These are phyloP conservation scores for Globisporangium rhizosaccharum DNA, from an alignment of 352 stramenopile species.

Conservation along the genomic window DNA sequence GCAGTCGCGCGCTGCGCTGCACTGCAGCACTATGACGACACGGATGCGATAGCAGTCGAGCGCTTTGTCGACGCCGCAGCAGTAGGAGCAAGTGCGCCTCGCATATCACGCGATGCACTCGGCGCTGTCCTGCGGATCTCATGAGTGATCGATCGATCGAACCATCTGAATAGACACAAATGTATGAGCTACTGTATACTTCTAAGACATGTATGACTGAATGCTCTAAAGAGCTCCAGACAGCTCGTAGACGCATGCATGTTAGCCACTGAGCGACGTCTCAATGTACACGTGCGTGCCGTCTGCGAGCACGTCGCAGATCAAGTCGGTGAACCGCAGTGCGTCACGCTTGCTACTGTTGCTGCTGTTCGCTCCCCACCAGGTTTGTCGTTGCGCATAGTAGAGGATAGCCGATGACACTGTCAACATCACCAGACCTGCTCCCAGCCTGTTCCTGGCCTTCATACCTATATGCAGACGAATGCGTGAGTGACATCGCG, in stretches of 20 bases:
- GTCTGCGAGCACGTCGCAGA: constrained; percentile 61
- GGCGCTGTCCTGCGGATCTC: constrained; percentile 7
- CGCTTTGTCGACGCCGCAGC: neutral
- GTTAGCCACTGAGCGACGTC: constrained; percentile 30
- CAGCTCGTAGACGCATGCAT: too few species aligned
- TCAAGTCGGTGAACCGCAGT: constrained; percentile 44
- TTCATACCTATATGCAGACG: too few species aligned
- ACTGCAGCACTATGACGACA: constrained; percentile 23
- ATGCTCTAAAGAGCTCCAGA: neutral
- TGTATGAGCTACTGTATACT: neutral
- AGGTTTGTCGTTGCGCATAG: too few species aligned
- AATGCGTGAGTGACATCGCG: too few species aligned
- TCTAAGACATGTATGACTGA: neutral
- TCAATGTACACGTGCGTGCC: constrained; percentile 64
- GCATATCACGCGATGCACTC: constrained; percentile 7
- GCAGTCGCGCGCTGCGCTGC: constrained; percentile 17
- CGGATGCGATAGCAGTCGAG: constrained; percentile 2
- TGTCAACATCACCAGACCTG: too few species aligned
- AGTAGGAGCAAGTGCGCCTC: neutral
- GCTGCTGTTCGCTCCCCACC: too few species aligned
- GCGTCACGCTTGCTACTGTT: constrained; percentile 25
- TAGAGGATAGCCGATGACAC: too few species aligned
- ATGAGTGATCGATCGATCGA: neutral
- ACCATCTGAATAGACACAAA: neutral
- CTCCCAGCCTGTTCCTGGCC: too few species aligned